phyloP scores from a whole-genome alignment of 768 basidiomycete genomes.

The Suillus hirtellus region DNA sequence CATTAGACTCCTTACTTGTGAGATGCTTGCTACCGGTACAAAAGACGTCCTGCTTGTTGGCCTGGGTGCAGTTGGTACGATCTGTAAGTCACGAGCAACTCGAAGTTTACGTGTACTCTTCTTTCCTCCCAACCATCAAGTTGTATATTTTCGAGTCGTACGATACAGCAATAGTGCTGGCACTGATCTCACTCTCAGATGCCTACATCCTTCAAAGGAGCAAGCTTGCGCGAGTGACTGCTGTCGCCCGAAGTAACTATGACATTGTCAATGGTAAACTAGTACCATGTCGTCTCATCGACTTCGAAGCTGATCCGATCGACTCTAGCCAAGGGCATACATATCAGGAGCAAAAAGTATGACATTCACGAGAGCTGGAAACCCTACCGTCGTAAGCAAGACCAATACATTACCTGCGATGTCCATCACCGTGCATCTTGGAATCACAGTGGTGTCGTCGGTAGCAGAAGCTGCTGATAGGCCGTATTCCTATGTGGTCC shows the following conservation, averaged over 20 bases:
- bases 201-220: slow-evolving; percentile 44
- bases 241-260: slow-evolving; percentile 72
- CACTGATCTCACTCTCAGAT: slow-evolving; percentile 36
- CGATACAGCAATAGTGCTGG: neutral
- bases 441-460: slow-evolving; percentile 52
- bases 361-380: slow-evolving; percentile 3
- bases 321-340: slow-evolving; percentile 51
- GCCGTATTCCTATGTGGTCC: slow-evolving; percentile 62
- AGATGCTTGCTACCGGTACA: neutral
- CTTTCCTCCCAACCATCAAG: neutral
- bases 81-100: slow-evolving; percentile 45
- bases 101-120: neutral
- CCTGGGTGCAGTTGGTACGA: slow-evolving; percentile 64
- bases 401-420: neutral
- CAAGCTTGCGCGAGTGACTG: slow-evolving; percentile 59
- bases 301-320: neutral
- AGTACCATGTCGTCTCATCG: neutral
- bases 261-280: slow-evolving; percentile 37
- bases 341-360: slow-evolving; percentile 41
- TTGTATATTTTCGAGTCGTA: neutral
- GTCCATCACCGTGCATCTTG: slow-evolving; percentile 1
- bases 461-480: slow-evolving; percentile 61
- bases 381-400: slow-evolving; percentile 2
- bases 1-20: neutral
- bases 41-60: slow-evolving; percentile 63